Evolutionary conservation across 2,329 filamentous ascomycete species (phyloP).

Genomic region (Calonectria pauciramosa): DNA sequence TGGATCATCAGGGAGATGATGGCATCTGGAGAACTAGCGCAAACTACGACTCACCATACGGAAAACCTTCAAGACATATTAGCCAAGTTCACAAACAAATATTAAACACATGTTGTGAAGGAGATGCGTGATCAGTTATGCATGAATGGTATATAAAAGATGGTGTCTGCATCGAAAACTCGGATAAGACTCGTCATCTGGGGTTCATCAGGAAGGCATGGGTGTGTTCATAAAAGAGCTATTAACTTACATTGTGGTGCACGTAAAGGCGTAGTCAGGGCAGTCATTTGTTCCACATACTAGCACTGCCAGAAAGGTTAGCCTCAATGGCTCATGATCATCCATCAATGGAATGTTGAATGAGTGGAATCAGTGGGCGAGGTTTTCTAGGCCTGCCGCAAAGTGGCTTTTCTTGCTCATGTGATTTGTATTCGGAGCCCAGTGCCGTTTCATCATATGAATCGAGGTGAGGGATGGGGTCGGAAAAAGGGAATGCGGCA

Average conservation of each 20-base stretch:
- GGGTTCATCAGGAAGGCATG: constrained; percentile 58
- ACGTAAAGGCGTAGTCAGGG: background rate
- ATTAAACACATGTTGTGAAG: constrained; percentile 19
- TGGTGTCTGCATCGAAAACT: constrained; percentile 79
- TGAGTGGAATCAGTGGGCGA: constrained; percentile 85
- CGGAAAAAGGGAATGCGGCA: constrained; percentile 31
- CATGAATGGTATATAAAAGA: constrained; percentile 81
- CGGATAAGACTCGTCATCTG: constrained; percentile 86
- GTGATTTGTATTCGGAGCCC: constrained; percentile 82
- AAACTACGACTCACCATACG: constrained; percentile 42
- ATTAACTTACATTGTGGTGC: constrained; percentile 33
- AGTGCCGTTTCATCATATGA: constrained; percentile 93
- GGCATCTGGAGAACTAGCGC: constrained; percentile 24
- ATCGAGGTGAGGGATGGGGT: constrained; percentile 37
- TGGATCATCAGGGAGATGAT: constrained; percentile 79
- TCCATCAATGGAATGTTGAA: constrained; percentile 27
- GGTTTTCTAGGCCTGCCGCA: constrained; percentile 99
- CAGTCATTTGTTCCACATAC: background rate
- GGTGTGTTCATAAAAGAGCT: constrained; percentile 27
- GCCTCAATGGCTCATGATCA: constrained; percentile 30
- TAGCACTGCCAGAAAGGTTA: constrained; percentile 39
- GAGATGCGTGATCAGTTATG: constrained; percentile 60
- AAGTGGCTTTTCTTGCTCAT: constrained; percentile 89
- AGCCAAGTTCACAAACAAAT: constrained; percentile 34
- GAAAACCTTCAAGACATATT: constrained; percentile 30